Percentiles rank a stretch among this genome's conserved stretches.
These are phyloP conservation scores for Nicotiana knightiana DNA, from an alignment of 257 asterid species.

Conservation along the genomic window DNA sequence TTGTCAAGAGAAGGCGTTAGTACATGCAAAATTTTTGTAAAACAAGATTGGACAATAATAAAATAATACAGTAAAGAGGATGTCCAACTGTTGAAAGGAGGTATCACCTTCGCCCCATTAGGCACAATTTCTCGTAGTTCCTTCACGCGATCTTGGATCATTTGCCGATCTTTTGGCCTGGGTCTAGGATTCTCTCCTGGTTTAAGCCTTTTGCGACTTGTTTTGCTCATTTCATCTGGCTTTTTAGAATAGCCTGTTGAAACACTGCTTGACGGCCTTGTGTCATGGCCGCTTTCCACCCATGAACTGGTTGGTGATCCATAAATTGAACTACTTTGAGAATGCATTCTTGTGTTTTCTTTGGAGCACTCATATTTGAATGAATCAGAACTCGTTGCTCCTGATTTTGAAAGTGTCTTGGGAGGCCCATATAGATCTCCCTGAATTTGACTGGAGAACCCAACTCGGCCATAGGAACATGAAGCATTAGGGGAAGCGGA, in stretches of 20 bases:
- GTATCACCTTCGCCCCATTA: slow-evolving; percentile 77
- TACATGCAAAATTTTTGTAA: background rate
- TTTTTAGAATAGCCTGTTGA: slow-evolving; percentile 66
- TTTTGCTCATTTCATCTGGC: slow-evolving; percentile 48
- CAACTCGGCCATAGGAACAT: slow-evolving; percentile 38
- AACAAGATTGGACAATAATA: background rate
- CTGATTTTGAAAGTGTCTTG: slow-evolving; percentile 40
- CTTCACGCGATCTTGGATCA: slow-evolving; percentile 96
- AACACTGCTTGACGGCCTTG: slow-evolving; percentile 46
- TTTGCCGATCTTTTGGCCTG: slow-evolving; percentile 93
- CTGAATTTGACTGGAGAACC: slow-evolving; percentile 37
- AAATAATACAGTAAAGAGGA: background rate
- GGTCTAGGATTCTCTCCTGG: slow-evolving; percentile 94
- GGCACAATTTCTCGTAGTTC: slow-evolving; percentile 93
- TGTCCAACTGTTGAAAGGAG: background rate
- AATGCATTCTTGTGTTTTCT: slow-evolving; percentile 42
- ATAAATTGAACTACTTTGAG: slow-evolving; percentile 56
- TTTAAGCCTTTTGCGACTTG: slow-evolving; percentile 77
- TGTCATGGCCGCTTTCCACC: slow-evolving; percentile 45
- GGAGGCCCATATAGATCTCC: slow-evolving; percentile 59
- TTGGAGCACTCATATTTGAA: slow-evolving; percentile 30
- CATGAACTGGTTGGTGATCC: slow-evolving; percentile 73
- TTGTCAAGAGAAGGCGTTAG: background rate
- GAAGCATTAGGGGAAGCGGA: slow-evolving; percentile 40
- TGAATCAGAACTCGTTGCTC: slow-evolving; percentile 38